Evolutionary conservation across 2,329 filamentous ascomycete species (phyloP).

Genomic region (Ascocoryne sarcoides): DNA sequence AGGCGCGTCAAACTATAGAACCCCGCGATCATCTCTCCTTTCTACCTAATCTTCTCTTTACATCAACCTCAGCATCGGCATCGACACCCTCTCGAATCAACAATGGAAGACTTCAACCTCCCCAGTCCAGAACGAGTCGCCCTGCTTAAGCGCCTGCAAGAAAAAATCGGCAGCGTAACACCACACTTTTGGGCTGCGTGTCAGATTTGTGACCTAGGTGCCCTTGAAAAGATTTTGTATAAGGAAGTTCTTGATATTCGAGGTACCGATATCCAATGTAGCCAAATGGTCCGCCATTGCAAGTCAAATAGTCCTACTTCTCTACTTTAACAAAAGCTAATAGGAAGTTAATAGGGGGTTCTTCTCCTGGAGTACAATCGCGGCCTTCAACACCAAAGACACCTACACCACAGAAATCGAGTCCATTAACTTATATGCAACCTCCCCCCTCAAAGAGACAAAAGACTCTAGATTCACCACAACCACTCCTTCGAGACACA

Average conservation of each 20-base stretch:
- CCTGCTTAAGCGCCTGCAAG: constrained; percentile 11
- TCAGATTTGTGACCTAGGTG: constrained; percentile 8
- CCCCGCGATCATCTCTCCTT: too few species aligned
- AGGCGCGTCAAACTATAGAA: too few species aligned
- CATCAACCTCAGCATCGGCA: constrained; percentile 19
- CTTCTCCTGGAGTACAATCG: constrained; percentile 3
- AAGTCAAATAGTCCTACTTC: constrained; percentile 8
- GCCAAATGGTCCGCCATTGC: constrained; percentile 4
- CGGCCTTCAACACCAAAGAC: constrained; percentile 7
- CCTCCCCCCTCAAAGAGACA: constrained; percentile 4
- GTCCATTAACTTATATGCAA: constrained; percentile 5
- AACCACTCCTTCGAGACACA: constrained; percentile 4
- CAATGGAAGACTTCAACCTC: constrained; percentile 13
- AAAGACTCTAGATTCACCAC: constrained; percentile 6
- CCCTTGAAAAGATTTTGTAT: constrained; percentile 3
- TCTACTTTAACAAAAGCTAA: constrained; percentile 6
- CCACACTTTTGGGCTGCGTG: constrained; percentile 15
- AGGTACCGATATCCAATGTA: background rate
- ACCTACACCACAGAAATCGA: constrained; percentile 5
- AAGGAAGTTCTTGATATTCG: background rate
- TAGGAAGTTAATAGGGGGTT: constrained; percentile 7
- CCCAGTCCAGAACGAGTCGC: constrained; percentile 10
- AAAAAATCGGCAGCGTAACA: constrained; percentile 5
- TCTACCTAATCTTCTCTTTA: too few species aligned
- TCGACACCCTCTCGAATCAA: background rate